Conservation (phyloP, 352 stramenopile species). For the Elongisporangium prolatum region DNA sequence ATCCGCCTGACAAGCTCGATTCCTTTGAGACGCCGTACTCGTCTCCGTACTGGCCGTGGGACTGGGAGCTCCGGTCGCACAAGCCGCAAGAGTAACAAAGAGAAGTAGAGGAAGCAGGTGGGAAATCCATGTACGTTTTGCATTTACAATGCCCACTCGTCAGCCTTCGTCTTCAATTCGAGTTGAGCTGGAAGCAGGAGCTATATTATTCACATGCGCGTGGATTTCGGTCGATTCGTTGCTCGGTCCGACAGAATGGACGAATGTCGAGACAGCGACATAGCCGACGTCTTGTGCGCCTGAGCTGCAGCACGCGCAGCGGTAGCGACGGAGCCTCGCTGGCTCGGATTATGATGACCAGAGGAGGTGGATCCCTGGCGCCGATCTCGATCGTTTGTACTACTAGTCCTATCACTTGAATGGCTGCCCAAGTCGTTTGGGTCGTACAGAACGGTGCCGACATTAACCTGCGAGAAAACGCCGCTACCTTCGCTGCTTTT, state of each 20-base stretch:
- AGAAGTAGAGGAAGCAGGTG: background rate
- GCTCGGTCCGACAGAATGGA: constrained; percentile 14
- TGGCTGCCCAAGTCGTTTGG: constrained; percentile 4
- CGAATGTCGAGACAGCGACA: constrained; percentile 45
- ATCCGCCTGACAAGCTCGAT: constrained; percentile 67
- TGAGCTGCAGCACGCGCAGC: constrained; percentile 44
- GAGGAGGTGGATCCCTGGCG: background rate
- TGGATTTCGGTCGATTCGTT: background rate
- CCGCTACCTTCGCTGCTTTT: background rate
- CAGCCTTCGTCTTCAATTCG: background rate
- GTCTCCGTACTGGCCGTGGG: constrained; percentile 62
- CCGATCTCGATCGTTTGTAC: background rate
- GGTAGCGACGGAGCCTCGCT: constrained; percentile 30
- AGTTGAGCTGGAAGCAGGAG: background rate
- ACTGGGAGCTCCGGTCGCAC: constrained; percentile 48
- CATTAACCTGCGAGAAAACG: constrained; percentile 7
- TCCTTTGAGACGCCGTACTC: constrained; percentile 71
- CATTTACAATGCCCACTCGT: background rate
- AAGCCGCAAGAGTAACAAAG: constrained; percentile 3
- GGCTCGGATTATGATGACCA: background rate
- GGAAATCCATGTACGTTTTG: background rate
- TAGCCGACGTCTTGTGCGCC: constrained; percentile 45
- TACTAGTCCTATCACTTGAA: background rate
- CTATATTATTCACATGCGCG: background rate
- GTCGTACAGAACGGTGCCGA: constrained; percentile 16